Evolutionary conservation across 2,329 filamentous ascomycete genomes (phyloP).

Genomic region (Colletotrichum higginsianum): DNA sequence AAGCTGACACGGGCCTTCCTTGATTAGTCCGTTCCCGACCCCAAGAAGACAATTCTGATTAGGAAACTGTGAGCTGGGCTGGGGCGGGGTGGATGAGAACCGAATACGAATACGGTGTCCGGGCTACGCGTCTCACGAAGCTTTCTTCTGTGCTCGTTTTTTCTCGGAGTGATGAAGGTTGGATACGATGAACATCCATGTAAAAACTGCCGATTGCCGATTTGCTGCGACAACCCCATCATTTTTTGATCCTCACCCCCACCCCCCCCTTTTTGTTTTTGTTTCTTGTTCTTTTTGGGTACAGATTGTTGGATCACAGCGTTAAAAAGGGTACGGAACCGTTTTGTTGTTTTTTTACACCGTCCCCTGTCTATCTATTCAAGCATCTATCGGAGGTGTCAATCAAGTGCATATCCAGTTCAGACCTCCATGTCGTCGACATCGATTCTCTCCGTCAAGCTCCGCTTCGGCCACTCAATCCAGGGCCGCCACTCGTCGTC

Average conservation of each 20-base stretch:
- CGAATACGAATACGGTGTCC: conserved; percentile 1
- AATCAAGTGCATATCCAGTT: conserved; percentile 13
- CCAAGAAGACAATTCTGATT: conserved; percentile 32
- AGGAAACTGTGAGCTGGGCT: conserved; percentile 15
- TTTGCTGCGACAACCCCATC: no score
- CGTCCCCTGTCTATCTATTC: no score
- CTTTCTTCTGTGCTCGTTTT: neutral
- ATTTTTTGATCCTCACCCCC: no score
- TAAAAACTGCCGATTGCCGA: neutral
- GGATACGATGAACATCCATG: no score
- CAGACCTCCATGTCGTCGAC: conserved; percentile 41
- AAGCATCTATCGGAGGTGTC: no score
- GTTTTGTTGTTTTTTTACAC: neutral
- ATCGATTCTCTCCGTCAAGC: conserved; percentile 38
- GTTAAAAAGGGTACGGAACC: neutral
- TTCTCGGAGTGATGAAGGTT: no score
- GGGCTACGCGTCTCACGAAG: neutral
- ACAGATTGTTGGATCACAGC: no score
- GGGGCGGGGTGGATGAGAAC: neutral
- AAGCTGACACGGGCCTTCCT: neutral
- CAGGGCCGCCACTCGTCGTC: conserved; percentile 36
- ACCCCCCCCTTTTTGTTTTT: neutral
- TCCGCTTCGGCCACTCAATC: conserved; percentile 43
- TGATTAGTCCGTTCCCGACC: conserved; percentile 18
- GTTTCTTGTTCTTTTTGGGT: neutral